phyloP scores from a whole-genome alignment of 1,284 basidiomycete species.

The Ustilago tritici region DNA sequence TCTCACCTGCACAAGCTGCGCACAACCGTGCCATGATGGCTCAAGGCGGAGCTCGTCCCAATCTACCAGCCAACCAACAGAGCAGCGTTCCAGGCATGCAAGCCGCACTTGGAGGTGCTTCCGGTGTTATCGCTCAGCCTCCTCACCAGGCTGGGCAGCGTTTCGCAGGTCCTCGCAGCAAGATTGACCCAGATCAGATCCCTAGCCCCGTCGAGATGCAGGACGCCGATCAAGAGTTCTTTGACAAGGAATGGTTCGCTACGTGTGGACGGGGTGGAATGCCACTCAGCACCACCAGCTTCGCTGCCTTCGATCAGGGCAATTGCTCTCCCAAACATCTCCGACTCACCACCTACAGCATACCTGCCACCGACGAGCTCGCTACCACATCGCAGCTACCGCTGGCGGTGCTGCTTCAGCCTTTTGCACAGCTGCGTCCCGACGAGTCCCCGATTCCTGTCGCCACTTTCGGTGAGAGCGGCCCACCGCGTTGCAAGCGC shows the following conservation, averaged over 20 bases:
- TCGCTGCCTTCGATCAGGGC: constrained; percentile 88
- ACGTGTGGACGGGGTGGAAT: constrained; percentile 77
- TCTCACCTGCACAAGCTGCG: constrained; percentile 61
- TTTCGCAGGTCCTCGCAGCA: constrained; percentile 76
- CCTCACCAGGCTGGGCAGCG: constrained; percentile 71
- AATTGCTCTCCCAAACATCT: constrained; percentile 80
- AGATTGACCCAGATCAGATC: constrained; percentile 90
- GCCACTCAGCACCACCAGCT: constrained; percentile 89
- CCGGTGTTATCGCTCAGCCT: constrained; percentile 65
- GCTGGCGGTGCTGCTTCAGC: constrained; percentile 86
- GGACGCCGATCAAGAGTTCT: constrained; percentile 84
- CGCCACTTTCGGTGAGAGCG: constrained; percentile 76
- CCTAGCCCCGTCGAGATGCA: constrained; percentile 89
- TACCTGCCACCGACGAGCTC: constrained; percentile 85
- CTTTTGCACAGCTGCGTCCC: constrained; percentile 85
- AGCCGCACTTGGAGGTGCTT: constrained; percentile 30
- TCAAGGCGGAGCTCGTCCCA: constrained; percentile 23
- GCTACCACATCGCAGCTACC: constrained; percentile 84
- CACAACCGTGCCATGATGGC: constrained; percentile 62
- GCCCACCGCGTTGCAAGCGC: constrained; percentile 85
- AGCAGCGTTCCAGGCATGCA: constrained; percentile 46
- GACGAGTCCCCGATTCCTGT: constrained; percentile 77
- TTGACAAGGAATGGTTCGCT: constrained; percentile 81
- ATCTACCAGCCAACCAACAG: constrained; percentile 39
- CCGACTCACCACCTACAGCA: constrained; percentile 77